A percentile compares a stretch with the other conserved stretches of the same genome.
Evolutionary conservation across 495 filamentous ascomycete species (phyloP).

Genomic region (Penicillium fimorum): DNA sequence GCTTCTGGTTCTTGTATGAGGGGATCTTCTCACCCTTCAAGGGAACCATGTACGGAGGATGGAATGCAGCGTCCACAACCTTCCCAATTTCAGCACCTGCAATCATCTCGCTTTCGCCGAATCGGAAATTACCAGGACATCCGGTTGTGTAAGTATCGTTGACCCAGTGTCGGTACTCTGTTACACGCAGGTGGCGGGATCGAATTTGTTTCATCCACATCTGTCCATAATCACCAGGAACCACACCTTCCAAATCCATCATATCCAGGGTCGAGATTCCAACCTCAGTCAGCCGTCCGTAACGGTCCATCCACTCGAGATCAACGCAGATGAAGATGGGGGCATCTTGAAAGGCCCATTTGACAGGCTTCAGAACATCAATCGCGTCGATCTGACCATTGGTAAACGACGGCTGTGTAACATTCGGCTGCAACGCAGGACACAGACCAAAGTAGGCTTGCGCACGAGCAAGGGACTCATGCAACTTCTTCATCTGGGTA

Average conservation of each 20-base stretch:
- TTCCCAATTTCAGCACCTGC: conserved; percentile 35
- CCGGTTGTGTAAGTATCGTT: conserved; percentile 68
- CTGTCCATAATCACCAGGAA: conserved; percentile 57
- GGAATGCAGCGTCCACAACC: conserved; percentile 50
- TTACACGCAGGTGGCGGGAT: conserved; percentile 72
- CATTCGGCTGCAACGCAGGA: background rate
- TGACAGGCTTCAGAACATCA: conserved; percentile 36
- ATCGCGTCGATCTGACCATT: conserved; percentile 25
- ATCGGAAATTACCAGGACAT: conserved; percentile 72
- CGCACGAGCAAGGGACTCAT: conserved; percentile 3
- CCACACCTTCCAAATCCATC: conserved; percentile 44
- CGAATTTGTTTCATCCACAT: conserved; percentile 66
- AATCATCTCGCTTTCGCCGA: conserved; percentile 59
- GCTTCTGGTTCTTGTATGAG: conserved; percentile 27
- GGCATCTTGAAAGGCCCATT: conserved; percentile 48
- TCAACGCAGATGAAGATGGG: conserved; percentile 79
- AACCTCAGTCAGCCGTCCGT: conserved; percentile 73
- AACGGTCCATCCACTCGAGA: conserved; percentile 73
- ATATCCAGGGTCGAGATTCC: conserved; percentile 84
- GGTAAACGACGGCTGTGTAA: conserved; percentile 1
- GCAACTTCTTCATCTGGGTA: background rate
- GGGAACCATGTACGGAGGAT: conserved; percentile 36
- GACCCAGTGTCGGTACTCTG: conserved; percentile 59
- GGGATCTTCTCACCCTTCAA: background rate
- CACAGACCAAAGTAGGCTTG: conserved; percentile 15